Base-by-base conservation (phyloP, 306 rosid species). In the Morella rubra region DNA sequence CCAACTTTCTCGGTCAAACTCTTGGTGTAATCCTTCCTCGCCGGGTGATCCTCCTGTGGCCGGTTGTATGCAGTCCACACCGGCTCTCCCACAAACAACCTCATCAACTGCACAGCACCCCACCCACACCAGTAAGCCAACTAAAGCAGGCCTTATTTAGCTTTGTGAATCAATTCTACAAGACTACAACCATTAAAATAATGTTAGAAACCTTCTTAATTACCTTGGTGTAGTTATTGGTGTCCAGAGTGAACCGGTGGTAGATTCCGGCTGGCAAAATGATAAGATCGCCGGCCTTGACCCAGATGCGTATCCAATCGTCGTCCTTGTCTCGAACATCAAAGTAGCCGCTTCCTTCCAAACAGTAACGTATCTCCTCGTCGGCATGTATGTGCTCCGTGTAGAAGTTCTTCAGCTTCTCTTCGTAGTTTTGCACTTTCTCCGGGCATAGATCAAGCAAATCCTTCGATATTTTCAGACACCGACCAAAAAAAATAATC, bases 261-360 rank as follows among this genome's bases (percentile, higher is more conserved):
- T 94, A 94, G 77, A 94, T 94, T 79, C 98, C 97, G 1, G 97
- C 96, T n/a, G 98, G 98, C 75, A 92, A 88, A 45, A 92, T 90
- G 85, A 94, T 92, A 47, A 94, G 98, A 77, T 92, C 97, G 41
- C 98, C 98, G 0, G 96, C 87, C 88, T 86, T 94, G 71, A 92
- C 84, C 93, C 84, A 89, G 76, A 92, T 84, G 77, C 97, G 91
- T 86, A 91, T 89, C 98, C 98, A 94, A 51, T 87, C 88, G 79
- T 90, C 97, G 9, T 69, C 77, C 80, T 89, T 90, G 90, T 83
- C 93, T 61, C 97, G 76, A 44, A 94, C 90, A 70, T 94, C 98
- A 20, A 94, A 92, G 86, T 94, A 94, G 1, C 97, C 98, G 67
- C 91, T 80, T 66, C 97, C 97, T 79, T 94, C 92, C 80, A 94